A percentile compares a stretch with the other conserved stretches of the same genome.
Evolutionary conservation across 176 grass and related monocot species (phyloP).

Genomic region (Pontederia crassipes): DNA sequence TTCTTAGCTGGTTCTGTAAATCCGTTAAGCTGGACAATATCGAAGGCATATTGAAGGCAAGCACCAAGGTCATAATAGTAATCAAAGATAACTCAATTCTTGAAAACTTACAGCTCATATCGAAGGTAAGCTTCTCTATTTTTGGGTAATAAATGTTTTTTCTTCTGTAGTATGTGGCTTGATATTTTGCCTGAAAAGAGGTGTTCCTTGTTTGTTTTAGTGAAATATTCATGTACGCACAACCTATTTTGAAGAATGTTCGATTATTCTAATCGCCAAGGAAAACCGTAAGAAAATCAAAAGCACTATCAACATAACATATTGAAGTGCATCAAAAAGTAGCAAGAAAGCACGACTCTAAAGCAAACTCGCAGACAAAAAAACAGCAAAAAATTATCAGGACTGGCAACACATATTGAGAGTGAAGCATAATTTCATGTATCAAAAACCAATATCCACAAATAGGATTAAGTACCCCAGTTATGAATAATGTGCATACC

Average conservation of each 20-base stretch:
- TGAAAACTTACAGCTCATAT: constrained; percentile 73
- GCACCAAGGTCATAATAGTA: constrained; percentile 11
- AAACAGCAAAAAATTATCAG: too few relatives aligned
- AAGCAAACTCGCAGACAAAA: too few relatives aligned
- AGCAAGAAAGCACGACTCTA: too few relatives aligned
- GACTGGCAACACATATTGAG: too few relatives aligned
- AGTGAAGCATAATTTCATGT: too few relatives aligned
- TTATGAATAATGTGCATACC: too few relatives aligned
- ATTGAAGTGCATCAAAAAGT: too few relatives aligned
- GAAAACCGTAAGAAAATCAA: too few relatives aligned
- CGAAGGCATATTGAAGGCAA: constrained; percentile 19
- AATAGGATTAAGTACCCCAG: too few relatives aligned
- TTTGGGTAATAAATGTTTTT: constrained; percentile 59
- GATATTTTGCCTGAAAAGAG: constrained; percentile 38
- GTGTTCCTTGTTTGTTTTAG: background rate
- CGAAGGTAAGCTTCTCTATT: constrained; percentile 93
- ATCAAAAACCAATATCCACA: too few relatives aligned
- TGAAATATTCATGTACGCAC: background rate
- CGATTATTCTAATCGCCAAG: too few relatives aligned
- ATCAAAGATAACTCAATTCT: constrained; percentile 24
- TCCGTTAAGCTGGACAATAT: constrained; percentile 87
- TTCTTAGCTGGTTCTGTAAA: constrained; percentile 80
- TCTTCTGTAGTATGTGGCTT: constrained; percentile 33
- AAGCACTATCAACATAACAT: too few relatives aligned
- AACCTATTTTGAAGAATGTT: background rate